Percentiles rank a stretch among this genome's conserved stretches.
Evolutionary conservation across 2,329 filamentous ascomycete genomes (phyloP).

Genomic region (Cladophialophora carrionii): DNA sequence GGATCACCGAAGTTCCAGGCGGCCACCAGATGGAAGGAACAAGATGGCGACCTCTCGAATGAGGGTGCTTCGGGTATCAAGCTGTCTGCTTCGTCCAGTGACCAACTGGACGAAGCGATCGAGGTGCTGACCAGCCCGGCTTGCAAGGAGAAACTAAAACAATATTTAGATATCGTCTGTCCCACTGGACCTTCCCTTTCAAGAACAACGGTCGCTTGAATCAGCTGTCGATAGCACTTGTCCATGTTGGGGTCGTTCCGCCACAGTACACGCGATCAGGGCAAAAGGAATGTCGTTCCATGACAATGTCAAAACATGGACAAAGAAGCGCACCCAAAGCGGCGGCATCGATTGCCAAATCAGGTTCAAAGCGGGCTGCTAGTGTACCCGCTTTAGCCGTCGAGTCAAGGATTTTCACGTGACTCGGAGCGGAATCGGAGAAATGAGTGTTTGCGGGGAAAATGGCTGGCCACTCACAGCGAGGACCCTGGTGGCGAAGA

Average conservation of each 20-base stretch:
- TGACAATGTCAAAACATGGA: neutral
- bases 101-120: neutral
- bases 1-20: neutral
- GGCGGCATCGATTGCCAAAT: neutral
- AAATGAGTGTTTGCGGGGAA: slow-evolving; percentile 6
- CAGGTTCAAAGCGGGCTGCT: too few species aligned
- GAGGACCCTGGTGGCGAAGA: slow-evolving; percentile 9
- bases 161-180: neutral
- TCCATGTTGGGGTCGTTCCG: too few species aligned
- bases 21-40: neutral
- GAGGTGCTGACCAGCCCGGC: neutral
- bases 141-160: neutral
- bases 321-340: neutral
- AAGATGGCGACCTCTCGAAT: neutral
- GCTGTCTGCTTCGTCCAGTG: neutral
- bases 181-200: neutral
- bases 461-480: neutral
- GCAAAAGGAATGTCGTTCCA: neutral
- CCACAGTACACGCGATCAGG: neutral
- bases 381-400: neutral
- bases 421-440: slow-evolving; percentile 1
- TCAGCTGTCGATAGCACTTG: neutral
- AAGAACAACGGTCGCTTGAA: neutral
- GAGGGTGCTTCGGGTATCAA: too few species aligned
- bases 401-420: neutral